Base-by-base conservation (phyloP, 1,284 basidiomycete genomes). In the Heterobasidion annosum region DNA sequence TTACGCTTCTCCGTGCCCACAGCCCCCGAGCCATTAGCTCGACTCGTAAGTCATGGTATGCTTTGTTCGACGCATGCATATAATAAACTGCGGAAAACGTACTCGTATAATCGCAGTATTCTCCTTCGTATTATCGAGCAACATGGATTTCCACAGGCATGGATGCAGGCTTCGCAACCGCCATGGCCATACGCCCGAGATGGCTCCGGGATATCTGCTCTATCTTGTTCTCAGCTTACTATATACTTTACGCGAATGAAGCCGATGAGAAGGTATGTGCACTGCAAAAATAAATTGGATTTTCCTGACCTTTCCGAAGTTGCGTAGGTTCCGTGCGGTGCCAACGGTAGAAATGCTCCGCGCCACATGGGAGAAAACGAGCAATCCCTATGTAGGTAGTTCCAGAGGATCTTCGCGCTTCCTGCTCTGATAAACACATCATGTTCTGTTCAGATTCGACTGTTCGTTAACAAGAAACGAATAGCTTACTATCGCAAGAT, bases 111-210 rank as follows among this genome's bases (percentile, higher is more conserved):
- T 54, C 34, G 43, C 25, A 94, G 91, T 98, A 98, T 67, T 91
- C 93, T 1, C 80, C 90, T 2, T 88, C 91, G 7, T 98, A 95
- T 68, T 98, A 96, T 69, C 86, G 96, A 33, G 95, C 93, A n/a
- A 97, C 95, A 49, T 99, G 95, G 89, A 85, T 99, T 61, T 84
- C 73, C 53, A 95, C 89, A 0, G 95, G 93, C 0, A 76, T 98
- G n/a, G 96, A 99, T 66, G 94, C 95, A 0, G 96, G 95, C 1
- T 98, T 98, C 65, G 93, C 95, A 0, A 94, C 93, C 0, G 94
- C 96, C 8, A 93, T 96, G 88, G 75, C 83, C 2, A 91, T 99
- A 59, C 83, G 85, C n/a, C 91, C 93, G 0, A 92, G 90, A 65
- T 97, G 93, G 93, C 69, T 98, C 9, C 80, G 88, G 59, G 93